A percentile compares a stretch with the other conserved stretches of the same genome.
Conservation (phyloP, 306 rosid species). For the Leucaena leucocephala region DNA sequence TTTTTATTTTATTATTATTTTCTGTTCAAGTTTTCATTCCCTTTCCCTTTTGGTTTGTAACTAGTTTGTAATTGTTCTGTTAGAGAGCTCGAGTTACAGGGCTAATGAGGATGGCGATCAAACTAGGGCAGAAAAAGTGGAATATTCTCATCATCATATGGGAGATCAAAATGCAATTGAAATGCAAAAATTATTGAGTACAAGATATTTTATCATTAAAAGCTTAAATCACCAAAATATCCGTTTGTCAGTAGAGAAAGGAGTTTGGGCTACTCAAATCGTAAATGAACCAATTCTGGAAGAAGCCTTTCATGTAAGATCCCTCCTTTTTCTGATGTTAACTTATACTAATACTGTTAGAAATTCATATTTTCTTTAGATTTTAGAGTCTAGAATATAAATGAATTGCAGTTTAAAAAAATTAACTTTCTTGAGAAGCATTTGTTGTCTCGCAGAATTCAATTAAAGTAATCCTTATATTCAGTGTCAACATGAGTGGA, state of each 20-base stretch:
- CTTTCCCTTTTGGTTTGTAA: conserved; percentile 22
- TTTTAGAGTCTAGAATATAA: neutral
- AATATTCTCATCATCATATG: conserved; percentile 39
- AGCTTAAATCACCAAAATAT: conserved; percentile 74
- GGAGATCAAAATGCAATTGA: conserved; percentile 46
- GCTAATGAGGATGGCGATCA: conserved; percentile 46
- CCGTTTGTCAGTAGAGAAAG: conserved; percentile 64
- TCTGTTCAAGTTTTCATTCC: neutral
- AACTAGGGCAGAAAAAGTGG: conserved; percentile 47
- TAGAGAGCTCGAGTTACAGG: conserved; percentile 66
- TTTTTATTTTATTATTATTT: neutral
- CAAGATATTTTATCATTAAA: conserved; percentile 72
- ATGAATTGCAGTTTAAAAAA: neutral
- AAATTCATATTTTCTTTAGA: conserved; percentile 17
- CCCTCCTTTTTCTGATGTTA: conserved; percentile 17
- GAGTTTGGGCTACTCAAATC: conserved; percentile 92
- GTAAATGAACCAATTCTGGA: conserved; percentile 77
- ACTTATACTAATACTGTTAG: conserved; percentile 28
- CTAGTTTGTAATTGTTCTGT: conserved; percentile 36
- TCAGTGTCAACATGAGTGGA: conserved; percentile 87
- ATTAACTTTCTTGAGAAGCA: conserved; percentile 40
- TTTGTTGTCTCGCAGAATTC: conserved; percentile 71
- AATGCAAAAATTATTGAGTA: conserved; percentile 46
- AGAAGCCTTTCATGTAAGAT: conserved; percentile 83
- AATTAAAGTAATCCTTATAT: conserved; percentile 67